Percentiles rank a stretch among this genome's conserved stretches.
Evolutionary conservation across 768 basidiomycete genomes (phyloP).

Genomic region (Mycena belliarum): DNA sequence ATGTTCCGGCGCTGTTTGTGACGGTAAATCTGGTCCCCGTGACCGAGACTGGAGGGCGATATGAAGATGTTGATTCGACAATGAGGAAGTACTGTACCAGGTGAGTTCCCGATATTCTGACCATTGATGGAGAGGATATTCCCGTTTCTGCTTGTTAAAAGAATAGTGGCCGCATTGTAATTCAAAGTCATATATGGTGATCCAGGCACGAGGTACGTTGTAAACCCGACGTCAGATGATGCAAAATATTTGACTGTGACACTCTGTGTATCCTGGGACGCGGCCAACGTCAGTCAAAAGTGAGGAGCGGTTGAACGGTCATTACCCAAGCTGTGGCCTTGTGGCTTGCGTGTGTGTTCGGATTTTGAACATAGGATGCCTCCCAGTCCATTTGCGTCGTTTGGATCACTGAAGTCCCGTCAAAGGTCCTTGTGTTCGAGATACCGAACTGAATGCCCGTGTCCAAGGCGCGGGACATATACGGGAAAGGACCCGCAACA

Average conservation of each 20-base stretch:
- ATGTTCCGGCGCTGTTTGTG: conserved; percentile 31
- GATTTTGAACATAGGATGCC: conserved; percentile 32
- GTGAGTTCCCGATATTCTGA: conserved; percentile 21
- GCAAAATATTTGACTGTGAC: conserved; percentile 39
- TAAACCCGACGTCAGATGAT: conserved; percentile 30
- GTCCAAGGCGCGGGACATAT: conserved; percentile 29
- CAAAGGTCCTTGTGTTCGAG: conserved; percentile 31
- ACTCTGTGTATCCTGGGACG: conserved; percentile 32
- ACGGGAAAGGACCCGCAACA: conserved; percentile 35
- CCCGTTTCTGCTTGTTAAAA: conserved; percentile 31
- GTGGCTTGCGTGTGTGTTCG: conserved; percentile 29
- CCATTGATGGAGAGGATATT: conserved; percentile 33
- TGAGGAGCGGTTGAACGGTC: background rate
- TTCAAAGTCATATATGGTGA: conserved; percentile 36
- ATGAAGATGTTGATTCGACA: background rate
- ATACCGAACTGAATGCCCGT: conserved; percentile 33
- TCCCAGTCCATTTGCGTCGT: conserved; percentile 34
- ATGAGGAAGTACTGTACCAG: conserved; percentile 18
- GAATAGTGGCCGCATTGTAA: conserved; percentile 32
- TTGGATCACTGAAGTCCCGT: conserved; percentile 35
- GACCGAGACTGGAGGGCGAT: conserved; percentile 21
- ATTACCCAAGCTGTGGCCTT: conserved; percentile 36
- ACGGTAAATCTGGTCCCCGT: conserved; percentile 32
- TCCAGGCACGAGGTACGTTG: conserved; percentile 34
- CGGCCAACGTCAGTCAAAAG: background rate